Percentiles rank a stretch among this genome's conserved stretches.
Conservation (phyloP, 768 basidiomycete species). For the Lactifluus pinguis region DNA sequence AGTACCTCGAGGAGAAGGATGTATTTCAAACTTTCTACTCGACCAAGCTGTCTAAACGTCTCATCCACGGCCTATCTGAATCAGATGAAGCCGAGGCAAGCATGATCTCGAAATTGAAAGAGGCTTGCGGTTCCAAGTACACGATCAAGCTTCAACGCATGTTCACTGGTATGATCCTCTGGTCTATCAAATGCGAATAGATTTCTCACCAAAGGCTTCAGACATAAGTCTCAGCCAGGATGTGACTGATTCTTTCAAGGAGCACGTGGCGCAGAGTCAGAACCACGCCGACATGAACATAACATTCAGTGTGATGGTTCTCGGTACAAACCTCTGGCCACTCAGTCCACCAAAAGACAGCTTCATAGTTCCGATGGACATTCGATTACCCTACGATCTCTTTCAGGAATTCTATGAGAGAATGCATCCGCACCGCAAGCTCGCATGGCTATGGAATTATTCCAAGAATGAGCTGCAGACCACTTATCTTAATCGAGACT, state of each 20-base stretch:
- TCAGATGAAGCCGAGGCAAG: constrained; percentile 95
- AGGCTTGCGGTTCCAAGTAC: constrained; percentile 94
- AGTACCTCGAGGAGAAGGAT: constrained; percentile 97
- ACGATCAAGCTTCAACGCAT: constrained; percentile 93
- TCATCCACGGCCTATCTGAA: constrained; percentile 83
- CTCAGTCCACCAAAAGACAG: constrained; percentile 75
- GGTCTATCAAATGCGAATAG: background rate
- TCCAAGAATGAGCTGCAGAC: constrained; percentile 94
- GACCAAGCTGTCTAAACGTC: constrained; percentile 85
- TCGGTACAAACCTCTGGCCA: constrained; percentile 96
- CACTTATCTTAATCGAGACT: constrained; percentile 88
- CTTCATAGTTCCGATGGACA: constrained; percentile 82
- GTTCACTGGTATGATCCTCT: constrained; percentile 69
- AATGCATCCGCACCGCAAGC: constrained; percentile 89
- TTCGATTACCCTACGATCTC: constrained; percentile 78
- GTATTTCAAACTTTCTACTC: constrained; percentile 98
- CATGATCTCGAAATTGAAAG: constrained; percentile 97
- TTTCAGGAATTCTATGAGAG: constrained; percentile 91
- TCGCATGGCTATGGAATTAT: constrained; percentile 98
- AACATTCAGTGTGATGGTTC: constrained; percentile 87
- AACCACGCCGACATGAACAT: constrained; percentile 81
- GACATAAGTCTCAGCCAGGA: constrained; percentile 96
- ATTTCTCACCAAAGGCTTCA: constrained; percentile 24
- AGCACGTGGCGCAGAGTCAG: constrained; percentile 80
- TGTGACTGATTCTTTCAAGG: constrained; percentile 89